Evolutionary conservation across 164 flowering plant genomes (phyloP), one percentile per base, ranked within the genome.

Genomic region (Umbellularia californica): DNA sequence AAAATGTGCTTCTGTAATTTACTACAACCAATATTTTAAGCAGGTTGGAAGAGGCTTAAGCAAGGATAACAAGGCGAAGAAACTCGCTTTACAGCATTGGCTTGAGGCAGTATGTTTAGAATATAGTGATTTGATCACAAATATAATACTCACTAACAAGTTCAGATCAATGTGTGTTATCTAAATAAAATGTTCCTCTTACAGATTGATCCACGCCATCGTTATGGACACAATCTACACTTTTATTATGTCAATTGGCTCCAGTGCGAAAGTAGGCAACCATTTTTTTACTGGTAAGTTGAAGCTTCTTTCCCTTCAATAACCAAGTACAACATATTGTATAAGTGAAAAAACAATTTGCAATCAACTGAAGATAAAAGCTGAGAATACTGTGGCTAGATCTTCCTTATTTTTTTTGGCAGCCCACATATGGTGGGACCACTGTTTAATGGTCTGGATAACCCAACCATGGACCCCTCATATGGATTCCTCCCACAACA

Each of bases 181-280:
- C 47, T 41, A 41, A 41, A 7, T 9, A 41, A 41, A 41, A 41
- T 41, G 17, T 23, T 35, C 19, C 58, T 3, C 11, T 69, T 7
- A 81, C 75, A 95, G 99, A 95, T 95, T 72, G 99, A 95, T 84
- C 97, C 98, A 50, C 87, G 99, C 25, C 99, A 95, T 72, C 97
- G 99, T 2, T 95, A 95, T 81, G 99, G 99, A 27, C 99, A 95
- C 73, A 95, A 93, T 79, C 93, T 95, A 65, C 97, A 92, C 30
- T 88, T 90, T 72, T 95, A 93, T 74, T 95, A 90, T 79, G 86
- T 58, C 74, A 85, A 73, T 22, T 95, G 99, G 99, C 89, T 93
- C 19, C 89, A 88, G 4, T 90, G 98, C 76, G 83, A 90, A 17
- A 92, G 98, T 70, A 82, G 72, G 80, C 88, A 95, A 58, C 99